Percentiles rank a stretch among this genome's conserved stretches.
These are phyloP conservation scores for Brachypodium distachyon DNA, from an alignment of 202 grass and related monocot genomes.

Conservation along the genomic window DNA sequence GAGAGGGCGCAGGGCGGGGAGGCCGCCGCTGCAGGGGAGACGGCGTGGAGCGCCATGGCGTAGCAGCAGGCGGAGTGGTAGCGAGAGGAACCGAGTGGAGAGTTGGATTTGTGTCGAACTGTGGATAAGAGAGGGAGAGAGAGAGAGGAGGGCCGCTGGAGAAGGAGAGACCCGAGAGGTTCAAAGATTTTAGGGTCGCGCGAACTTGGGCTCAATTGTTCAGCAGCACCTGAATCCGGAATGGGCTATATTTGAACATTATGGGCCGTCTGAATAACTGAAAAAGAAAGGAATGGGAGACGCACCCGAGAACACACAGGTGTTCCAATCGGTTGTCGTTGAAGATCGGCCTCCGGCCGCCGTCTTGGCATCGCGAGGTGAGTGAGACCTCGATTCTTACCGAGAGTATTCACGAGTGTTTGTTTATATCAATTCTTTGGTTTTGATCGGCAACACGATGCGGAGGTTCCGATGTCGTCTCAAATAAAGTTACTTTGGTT, in stretches of 20 bases:
- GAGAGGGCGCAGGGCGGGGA: conserved; percentile 13
- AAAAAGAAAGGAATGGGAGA: too few relatives aligned
- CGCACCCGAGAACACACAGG: too few relatives aligned
- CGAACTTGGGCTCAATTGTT: background rate
- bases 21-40: conserved; percentile 39
- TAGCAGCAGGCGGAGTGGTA: background rate
- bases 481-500: too few relatives aligned
- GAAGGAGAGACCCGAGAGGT: background rate
- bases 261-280: background rate
- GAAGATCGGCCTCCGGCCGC: too few relatives aligned
- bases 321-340: too few relatives aligned
- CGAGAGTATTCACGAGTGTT: too few relatives aligned
- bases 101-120: background rate
- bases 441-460: too few relatives aligned
- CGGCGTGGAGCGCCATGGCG: conserved; percentile 31
- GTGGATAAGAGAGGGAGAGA: background rate
- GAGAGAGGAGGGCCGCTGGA: background rate
- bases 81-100: background rate
- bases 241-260: background rate
- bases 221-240: background rate
- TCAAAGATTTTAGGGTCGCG: background rate
- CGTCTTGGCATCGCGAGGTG: too few relatives aligned
- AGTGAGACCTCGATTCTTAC: too few relatives aligned
- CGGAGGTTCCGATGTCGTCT: too few relatives aligned
- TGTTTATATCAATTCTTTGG: too few relatives aligned